phyloP scores from a whole-genome alignment of 306 rosid genomes.

The Crotalaria pallida region DNA sequence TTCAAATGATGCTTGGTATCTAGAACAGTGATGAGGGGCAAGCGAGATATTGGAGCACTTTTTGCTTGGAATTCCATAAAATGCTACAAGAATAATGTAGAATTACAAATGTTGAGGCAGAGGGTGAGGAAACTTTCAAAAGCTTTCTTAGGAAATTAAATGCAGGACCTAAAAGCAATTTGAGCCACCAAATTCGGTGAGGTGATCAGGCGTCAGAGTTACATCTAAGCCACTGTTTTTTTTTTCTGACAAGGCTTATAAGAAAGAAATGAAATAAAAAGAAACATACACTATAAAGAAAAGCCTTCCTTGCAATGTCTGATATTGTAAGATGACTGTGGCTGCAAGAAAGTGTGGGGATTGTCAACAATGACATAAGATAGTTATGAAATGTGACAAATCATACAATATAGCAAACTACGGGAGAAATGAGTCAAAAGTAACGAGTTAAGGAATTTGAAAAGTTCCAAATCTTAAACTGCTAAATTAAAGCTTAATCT shows the following conservation, averaged over 20 bases:
- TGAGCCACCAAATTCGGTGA: conserved; percentile 13
- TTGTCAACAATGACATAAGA: conserved; percentile 18
- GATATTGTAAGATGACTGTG: conserved; percentile 76
- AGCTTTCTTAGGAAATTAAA: background rate
- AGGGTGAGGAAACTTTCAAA: conserved; percentile 1
- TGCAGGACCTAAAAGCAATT: background rate
- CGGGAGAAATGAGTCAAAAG: background rate
- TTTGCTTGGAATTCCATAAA: conserved; percentile 95
- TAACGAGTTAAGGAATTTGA: background rate
- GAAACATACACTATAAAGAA: conserved; percentile 86
- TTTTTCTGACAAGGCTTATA: background rate
- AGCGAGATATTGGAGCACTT: conserved; percentile 84
- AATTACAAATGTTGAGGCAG: background rate
- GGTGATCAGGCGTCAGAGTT: background rate
- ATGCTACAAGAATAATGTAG: conserved; percentile 58
- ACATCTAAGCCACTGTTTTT: conserved; percentile 1
- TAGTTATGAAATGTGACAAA: conserved; percentile 1
- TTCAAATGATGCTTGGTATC: conserved; percentile 83
- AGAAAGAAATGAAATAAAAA: conserved; percentile 1
- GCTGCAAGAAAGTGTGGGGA: conserved; percentile 42
- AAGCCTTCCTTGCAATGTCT: conserved; percentile 97
- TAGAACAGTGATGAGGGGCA: conserved; percentile 78
- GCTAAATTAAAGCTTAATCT: conserved; percentile 5
- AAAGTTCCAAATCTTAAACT: background rate
- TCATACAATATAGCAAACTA: background rate